Conservation (phyloP, 495 filamentous ascomycete genomes). For the Aspergillus nidulans region DNA sequence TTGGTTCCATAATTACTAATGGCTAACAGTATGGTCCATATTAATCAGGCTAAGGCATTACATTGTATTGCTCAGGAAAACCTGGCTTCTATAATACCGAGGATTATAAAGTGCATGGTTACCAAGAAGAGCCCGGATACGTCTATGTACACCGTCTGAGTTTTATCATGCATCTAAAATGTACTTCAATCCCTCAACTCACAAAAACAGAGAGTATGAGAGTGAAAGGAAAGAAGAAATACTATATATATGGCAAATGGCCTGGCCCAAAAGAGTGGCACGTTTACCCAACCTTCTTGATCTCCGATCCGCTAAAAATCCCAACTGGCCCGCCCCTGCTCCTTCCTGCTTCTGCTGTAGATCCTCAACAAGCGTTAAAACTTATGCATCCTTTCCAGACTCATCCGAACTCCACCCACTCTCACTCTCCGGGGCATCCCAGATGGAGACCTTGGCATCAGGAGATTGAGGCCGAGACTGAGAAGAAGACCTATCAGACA, state of each 20-base stretch:
- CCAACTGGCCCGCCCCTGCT: too few relatives aligned
- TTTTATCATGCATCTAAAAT: not conserved
- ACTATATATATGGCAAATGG: not conserved
- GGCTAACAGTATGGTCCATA: not conserved
- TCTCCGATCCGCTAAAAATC: not conserved
- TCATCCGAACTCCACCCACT: constrained; percentile 34
- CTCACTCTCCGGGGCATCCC: constrained; percentile 44
- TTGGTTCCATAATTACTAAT: too few relatives aligned
- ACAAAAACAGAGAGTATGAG: not conserved
- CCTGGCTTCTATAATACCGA: too few relatives aligned
- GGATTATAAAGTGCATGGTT: not conserved
- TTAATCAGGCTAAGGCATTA: too few relatives aligned
- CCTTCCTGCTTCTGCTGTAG: too few relatives aligned
- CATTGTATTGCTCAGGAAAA: too few relatives aligned
- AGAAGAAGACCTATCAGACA: not conserved
- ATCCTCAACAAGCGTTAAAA: not conserved
- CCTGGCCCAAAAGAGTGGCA: not conserved
- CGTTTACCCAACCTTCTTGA: not conserved
- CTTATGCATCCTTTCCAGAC: not conserved
- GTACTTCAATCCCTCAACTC: not conserved
- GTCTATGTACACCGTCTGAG: not conserved
- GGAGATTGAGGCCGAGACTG: constrained; percentile 1
- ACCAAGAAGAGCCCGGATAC: not conserved
- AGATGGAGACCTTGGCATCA: constrained; percentile 19
- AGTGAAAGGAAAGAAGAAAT: not conserved